phyloP scores from a whole-genome alignment of 106 monocot genomes.

The Acanthochlamys bracteata region DNA sequence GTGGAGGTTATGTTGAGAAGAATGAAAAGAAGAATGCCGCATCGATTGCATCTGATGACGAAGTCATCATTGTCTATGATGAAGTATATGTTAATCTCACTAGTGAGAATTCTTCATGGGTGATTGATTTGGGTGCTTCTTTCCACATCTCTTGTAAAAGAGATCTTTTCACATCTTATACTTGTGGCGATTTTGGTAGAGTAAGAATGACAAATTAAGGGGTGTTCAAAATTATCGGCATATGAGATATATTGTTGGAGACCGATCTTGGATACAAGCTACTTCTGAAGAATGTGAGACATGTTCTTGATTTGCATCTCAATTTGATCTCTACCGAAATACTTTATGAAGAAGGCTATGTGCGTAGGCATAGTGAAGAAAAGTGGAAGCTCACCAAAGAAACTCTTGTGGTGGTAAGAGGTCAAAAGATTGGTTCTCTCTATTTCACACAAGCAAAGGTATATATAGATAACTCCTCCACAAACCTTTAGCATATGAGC shows the following conservation, averaged over 20 bases:
- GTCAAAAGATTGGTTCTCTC: constrained; percentile 4
- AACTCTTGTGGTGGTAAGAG: constrained; percentile 9
- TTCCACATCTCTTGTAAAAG: constrained; percentile 1
- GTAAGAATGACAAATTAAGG: background rate
- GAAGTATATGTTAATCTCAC: background rate
- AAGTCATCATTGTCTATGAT: constrained; percentile 5
- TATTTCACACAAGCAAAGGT: constrained; percentile 4
- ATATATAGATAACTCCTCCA: background rate
- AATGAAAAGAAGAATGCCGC: background rate
- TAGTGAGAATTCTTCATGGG: background rate
- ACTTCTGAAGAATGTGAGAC: constrained; percentile 1
- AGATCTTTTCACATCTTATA: constrained; percentile 4
- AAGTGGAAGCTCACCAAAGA: constrained; percentile 4
- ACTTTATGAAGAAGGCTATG: constrained; percentile 6
- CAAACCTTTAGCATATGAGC: background rate
- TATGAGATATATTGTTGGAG: background rate
- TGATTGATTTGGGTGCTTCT: constrained; percentile 2
- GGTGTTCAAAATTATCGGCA: background rate
- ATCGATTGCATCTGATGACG: background rate
- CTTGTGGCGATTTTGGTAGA: background rate
- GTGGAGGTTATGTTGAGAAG: background rate
- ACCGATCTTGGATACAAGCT: constrained; percentile 3
- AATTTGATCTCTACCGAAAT: constrained; percentile 2
- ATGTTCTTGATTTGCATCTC: constrained; percentile 3
- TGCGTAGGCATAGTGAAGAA: background rate